phyloP scores from a whole-genome alignment of 371 early-diverging fungal genomes.

The Umbelopsis sp. region DNA sequence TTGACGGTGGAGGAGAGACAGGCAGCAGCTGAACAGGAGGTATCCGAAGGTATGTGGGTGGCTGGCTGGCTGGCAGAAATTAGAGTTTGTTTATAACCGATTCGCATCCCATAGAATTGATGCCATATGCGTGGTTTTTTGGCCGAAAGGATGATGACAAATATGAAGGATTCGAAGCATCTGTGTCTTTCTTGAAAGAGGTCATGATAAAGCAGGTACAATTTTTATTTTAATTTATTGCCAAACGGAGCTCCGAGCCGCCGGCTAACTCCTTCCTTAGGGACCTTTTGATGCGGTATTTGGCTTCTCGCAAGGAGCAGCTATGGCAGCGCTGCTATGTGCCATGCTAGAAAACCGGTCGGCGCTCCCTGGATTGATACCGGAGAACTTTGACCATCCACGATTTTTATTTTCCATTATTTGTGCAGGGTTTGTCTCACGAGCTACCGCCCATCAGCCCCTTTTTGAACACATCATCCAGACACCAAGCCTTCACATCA shows the following conservation, averaged over 20 bases:
- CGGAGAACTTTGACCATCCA: slow-evolving; percentile 40
- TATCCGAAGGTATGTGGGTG: slow-evolving; percentile 45
- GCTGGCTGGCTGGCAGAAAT: background rate
- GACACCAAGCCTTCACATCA: slow-evolving; percentile 69
- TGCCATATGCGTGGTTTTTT: slow-evolving; percentile 70
- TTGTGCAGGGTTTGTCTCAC: slow-evolving; percentile 63
- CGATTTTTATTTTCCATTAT: slow-evolving; percentile 65
- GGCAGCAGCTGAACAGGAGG: slow-evolving; percentile 50
- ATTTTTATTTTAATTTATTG: too few relatives aligned
- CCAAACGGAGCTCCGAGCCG: too few relatives aligned
- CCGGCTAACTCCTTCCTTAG: slow-evolving; percentile 23
- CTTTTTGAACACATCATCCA: slow-evolving; percentile 47
- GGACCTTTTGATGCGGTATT: slow-evolving; percentile 78
- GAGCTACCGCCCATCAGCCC: slow-evolving; percentile 38
- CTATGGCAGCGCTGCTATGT: slow-evolving; percentile 65
- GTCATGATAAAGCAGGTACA: slow-evolving; percentile 56
- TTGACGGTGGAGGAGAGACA: slow-evolving; percentile 55
- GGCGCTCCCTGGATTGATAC: slow-evolving; percentile 31
- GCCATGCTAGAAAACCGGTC: slow-evolving; percentile 46
- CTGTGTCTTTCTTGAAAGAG: slow-evolving; percentile 50
- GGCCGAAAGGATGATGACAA: slow-evolving; percentile 42
- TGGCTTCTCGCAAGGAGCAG: slow-evolving; percentile 77
- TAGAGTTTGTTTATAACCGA: background rate
- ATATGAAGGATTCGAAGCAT: slow-evolving; percentile 63
- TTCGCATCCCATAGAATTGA: slow-evolving; percentile 34